Evolutionary conservation across 768 basidiomycete species (phyloP), one percentile per base, ranked within the genome.

Genomic region (Russula vinacea): DNA sequence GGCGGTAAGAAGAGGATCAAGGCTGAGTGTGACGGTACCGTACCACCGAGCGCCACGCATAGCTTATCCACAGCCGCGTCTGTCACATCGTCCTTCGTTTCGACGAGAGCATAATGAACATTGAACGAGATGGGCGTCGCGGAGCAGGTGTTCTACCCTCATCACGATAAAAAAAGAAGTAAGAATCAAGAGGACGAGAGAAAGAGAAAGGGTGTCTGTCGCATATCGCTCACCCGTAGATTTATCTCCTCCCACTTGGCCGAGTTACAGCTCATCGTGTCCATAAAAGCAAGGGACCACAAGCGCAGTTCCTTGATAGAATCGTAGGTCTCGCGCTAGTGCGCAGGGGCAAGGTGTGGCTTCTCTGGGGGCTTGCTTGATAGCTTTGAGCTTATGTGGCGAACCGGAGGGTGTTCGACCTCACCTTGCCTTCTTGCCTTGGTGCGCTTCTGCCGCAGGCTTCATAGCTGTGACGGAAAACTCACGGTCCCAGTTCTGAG

Each of bases 71-170:
- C 83, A 0, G 95, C 95, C 0, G 87, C 83, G 61, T 90, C 84
- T 0, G 90, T 93, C 19, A 94, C 88, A 69, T 91, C 86, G 71
- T 96, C 94, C 70, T 95, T 98, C 5, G 96, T 98, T 73, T 98
- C 2, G 93, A 93, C 11, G 91, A 94, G 2, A 98, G 82, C 93
- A 98, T 97, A n/a, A n/a, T n/a, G n/a, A n/a, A n/a, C n/a, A n/a
- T n/a, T n/a, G 51, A 99, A 79, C 3, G 94, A 92, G 8, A 99
- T 84, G 24, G 98, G 84, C 5, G 89, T 92, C 10, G 90, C 81
- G 64, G 92, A 90, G 3, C 95, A 87, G 55, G 83, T 81, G 60
- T 86, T 92, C 92, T 95, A 71, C 9, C 17, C 17, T 22, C 22
- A 22, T 8, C 14, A 50, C n/a, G n/a, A n/a, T n/a, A n/a, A 29